A percentile compares a stretch with the other conserved stretches of the same genome.
Evolutionary conservation across 2,329 filamentous ascomycete species (phyloP).

Genomic region (Decorospora gaudefroyi): DNA sequence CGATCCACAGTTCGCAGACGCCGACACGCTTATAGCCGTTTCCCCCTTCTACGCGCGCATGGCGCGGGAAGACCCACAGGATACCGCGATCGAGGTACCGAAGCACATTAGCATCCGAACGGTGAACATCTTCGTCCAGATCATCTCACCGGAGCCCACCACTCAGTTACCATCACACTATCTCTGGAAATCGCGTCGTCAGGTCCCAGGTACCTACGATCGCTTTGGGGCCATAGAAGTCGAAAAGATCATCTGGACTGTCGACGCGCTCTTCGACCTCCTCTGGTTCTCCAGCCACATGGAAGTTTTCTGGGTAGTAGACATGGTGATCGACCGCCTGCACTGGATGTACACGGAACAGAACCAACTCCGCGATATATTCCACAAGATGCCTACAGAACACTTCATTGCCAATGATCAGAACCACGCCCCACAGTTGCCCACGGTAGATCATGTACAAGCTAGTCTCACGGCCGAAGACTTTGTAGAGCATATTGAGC

Average conservation of each 20-base stretch:
- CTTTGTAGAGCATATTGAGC: not conserved
- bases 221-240: not conserved
- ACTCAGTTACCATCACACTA: conserved; percentile 5
- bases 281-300: not conserved
- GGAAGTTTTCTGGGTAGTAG: conserved; percentile 1
- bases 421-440: too few species aligned
- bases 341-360: not conserved
- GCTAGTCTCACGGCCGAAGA: not conserved
- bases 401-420: not conserved
- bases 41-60: not conserved
- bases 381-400: not conserved
- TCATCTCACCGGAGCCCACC: conserved; percentile 3
- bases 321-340: conserved; percentile 1
- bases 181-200: conserved; percentile 1
- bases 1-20: not conserved
- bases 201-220: not conserved
- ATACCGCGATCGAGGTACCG: not conserved
- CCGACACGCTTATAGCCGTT: not conserved
- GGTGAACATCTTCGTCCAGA: conserved; percentile 8
- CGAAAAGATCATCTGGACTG: conserved; percentile 3
- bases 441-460: not conserved
- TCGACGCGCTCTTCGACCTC: not conserved
- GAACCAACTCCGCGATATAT: not conserved
- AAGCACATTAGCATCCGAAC: not conserved
- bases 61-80: not conserved